Conservation (phyloP, 768 basidiomycete species). For the Hysterangium stoloniferum region DNA sequence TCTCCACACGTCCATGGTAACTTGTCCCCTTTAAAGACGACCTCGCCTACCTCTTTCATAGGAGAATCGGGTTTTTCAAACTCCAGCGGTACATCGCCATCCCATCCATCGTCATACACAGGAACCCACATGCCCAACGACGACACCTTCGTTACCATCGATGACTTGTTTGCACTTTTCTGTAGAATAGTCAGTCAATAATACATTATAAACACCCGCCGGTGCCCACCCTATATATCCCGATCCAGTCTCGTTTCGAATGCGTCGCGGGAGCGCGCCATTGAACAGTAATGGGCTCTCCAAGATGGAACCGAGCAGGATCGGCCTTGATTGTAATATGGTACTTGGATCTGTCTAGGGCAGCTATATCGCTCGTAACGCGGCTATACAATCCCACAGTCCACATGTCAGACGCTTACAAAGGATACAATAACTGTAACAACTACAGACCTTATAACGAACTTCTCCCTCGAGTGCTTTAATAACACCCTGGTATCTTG, state of each 20-base stretch:
- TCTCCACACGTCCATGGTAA: slow-evolving; percentile 81
- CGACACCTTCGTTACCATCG: slow-evolving; percentile 73
- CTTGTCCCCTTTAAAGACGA: slow-evolving; percentile 69
- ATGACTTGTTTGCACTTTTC: slow-evolving; percentile 85
- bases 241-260: slow-evolving; percentile 94
- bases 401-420: neutral
- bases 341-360: slow-evolving; percentile 78
- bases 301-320: slow-evolving; percentile 70
- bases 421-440: no score
- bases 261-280: slow-evolving; percentile 87
- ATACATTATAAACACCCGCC: neutral
- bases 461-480: slow-evolving; percentile 82
- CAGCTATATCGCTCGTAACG: slow-evolving; percentile 72
- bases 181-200: slow-evolving; percentile 21
- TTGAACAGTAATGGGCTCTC: slow-evolving; percentile 77
- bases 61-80: slow-evolving; percentile 28
- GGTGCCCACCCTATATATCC: slow-evolving; percentile 68
- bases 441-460: slow-evolving; percentile 79
- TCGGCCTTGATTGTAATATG: slow-evolving; percentile 52
- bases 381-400: slow-evolving; percentile 39
- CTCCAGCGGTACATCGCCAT: slow-evolving; percentile 69
- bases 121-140: slow-evolving; percentile 91
- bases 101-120: slow-evolving; percentile 88
- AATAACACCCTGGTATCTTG: slow-evolving; percentile 89
- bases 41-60: slow-evolving; percentile 36